These are phyloP conservation scores for Talaromyces sp. DNA, from an alignment of 2,329 filamentous ascomycete genomes.

Conservation along the genomic window DNA sequence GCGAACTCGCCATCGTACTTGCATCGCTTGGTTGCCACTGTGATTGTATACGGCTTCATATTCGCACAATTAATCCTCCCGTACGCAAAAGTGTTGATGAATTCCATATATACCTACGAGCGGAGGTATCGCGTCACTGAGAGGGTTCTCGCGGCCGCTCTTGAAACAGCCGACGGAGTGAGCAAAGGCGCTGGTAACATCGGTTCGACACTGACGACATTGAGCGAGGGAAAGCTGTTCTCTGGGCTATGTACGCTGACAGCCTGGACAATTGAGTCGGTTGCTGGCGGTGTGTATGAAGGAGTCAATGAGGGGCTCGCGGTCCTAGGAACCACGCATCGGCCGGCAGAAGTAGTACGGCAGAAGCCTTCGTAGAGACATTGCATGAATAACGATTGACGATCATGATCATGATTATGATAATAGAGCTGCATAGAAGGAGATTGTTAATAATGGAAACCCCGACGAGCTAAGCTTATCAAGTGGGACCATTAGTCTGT, in stretches of 20 bases:
- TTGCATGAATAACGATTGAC: neutral
- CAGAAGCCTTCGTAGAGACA: neutral
- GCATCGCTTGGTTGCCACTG: conserved; percentile 56
- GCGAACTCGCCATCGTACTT: conserved; percentile 47
- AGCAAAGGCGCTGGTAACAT: conserved; percentile 53
- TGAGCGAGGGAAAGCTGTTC: conserved; percentile 65
- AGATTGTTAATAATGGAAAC: neutral
- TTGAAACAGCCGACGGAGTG: conserved; percentile 53
- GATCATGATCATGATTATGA: neutral
- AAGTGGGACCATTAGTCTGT: neutral
- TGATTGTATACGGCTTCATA: conserved; percentile 59
- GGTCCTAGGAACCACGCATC: conserved; percentile 37
- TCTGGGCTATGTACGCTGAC: conserved; percentile 55
- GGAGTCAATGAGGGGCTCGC: conserved; percentile 56
- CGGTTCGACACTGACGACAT: conserved; percentile 54
- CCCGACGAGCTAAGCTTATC: neutral
- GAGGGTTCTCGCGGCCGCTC: conserved; percentile 51
- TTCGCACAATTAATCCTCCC: conserved; percentile 60
- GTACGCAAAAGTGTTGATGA: conserved; percentile 56
- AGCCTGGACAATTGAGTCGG: conserved; percentile 61
- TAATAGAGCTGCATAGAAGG: neutral
- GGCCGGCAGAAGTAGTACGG: conserved; percentile 12
- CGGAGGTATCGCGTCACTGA: conserved; percentile 64
- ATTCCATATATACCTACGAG: conserved; percentile 59
- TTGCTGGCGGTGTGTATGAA: conserved; percentile 66